Base-by-base conservation (phyloP, 768 basidiomycete genomes). In the Cystobasidium tubakii region DNA sequence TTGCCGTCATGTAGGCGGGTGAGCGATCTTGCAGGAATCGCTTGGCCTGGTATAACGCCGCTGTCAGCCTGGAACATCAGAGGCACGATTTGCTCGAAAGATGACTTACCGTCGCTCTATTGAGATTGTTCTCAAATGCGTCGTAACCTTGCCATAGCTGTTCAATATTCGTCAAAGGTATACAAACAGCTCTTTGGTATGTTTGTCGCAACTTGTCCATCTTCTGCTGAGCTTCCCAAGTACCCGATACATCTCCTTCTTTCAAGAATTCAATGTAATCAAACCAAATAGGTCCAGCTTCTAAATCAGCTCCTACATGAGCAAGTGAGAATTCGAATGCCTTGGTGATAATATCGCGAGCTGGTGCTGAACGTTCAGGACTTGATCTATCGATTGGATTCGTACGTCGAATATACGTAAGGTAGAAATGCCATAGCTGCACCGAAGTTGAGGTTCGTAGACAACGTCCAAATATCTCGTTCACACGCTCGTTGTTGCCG, bases 181-280 rank as follows among this genome's bases (percentile, higher is more conserved):
- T 91, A 79, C 92, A 90, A 25, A 98, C 90, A 1, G 92, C 95
- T 64, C 91, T 88, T 79, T 94, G 91, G 82, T 96, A 96, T 0
- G 90, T 88, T 80, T 90, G 91, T 73, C 96, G 87, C 2, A 98
- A 84, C 0, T 88, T 86, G 77, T 96, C 95, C 89, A 92, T 93
- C 81, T 92, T 92, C 79, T 95, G 91, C 78, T 93, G 91, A 76
- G 90, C 88, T 80, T 98, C 95, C 93, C 94, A 97, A 23, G 92
- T 91, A 29, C 89, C 90, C 15, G 85, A 86, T 0, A 89, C 84
- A 83, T 90, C 89, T 50, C 87, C 89, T 19, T 87, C 85, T 76
- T 86, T 88, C 64, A 99, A 81, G 80, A 96, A 97, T 74, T 89
- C 87, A 79, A 98, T 90, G 79, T 94, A 98, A 78, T 98, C 94